Conservation (phyloP, 2,329 filamentous ascomycete species). For the Penicillium rolfsii region DNA sequence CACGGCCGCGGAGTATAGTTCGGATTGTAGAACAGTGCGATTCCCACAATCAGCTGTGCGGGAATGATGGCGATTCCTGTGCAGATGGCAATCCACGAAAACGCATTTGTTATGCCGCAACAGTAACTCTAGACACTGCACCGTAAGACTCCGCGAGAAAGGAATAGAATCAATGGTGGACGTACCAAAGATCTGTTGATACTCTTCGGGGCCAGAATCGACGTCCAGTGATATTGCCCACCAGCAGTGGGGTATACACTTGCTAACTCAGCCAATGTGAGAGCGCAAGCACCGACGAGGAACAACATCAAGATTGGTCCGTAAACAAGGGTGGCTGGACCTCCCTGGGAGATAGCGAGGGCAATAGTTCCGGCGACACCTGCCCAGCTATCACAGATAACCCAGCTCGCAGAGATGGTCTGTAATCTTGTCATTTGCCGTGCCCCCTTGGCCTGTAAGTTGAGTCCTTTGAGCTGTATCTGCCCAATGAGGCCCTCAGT, state of each 20-base stretch:
- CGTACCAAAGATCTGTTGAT: neutral
- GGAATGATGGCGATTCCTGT: slow-evolving; percentile 2
- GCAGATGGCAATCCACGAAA: neutral
- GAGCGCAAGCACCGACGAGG: neutral
- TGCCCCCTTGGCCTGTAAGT: neutral
- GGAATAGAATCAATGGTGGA: neutral
- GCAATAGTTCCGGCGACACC: slow-evolving; percentile 29
- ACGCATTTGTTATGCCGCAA: neutral
- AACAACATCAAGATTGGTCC: neutral
- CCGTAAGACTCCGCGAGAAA: neutral
- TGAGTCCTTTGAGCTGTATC: neutral
- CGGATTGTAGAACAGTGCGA: neutral
- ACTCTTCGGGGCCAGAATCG: neutral
- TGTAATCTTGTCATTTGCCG: slow-evolving; percentile 20
- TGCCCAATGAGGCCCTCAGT: neutral
- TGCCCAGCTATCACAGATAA: slow-evolving; percentile 34
- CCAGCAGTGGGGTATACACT: slow-evolving; percentile 1
- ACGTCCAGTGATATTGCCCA: slow-evolving; percentile 3
- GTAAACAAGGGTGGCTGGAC: neutral
- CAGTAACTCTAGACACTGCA: neutral
- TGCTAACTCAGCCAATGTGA: neutral
- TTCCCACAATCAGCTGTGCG: neutral
- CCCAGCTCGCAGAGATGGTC: slow-evolving; percentile 28
- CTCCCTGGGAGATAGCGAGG: neutral
- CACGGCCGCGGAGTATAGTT: neutral